Evolutionary conservation across 1,139 yeast species (phyloP).

Genomic region (Neolecta irregularis): DNA sequence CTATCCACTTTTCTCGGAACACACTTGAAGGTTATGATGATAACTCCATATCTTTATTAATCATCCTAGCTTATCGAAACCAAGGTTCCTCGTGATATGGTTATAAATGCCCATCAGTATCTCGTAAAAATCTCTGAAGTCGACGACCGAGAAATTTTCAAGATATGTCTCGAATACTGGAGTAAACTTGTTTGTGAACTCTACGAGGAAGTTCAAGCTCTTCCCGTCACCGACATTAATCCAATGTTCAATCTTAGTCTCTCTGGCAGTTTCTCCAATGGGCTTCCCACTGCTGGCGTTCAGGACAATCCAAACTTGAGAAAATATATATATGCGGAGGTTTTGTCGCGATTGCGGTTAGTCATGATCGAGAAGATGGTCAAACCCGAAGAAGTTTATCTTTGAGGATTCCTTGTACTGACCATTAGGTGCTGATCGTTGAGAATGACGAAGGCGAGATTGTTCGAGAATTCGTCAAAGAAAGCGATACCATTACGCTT

Average conservation of each 20-base stretch:
- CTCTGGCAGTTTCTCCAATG: slow-evolving; percentile 32
- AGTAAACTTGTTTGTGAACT: slow-evolving; percentile 61
- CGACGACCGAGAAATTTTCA: slow-evolving; percentile 90
- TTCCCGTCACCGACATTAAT: slow-evolving; percentile 55
- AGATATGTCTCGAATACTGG: slow-evolving; percentile 94
- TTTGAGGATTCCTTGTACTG: not conserved
- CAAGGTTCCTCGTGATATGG: slow-evolving; percentile 42
- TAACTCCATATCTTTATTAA: not conserved
- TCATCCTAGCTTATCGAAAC: slow-evolving; percentile 41
- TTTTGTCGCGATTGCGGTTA: slow-evolving; percentile 67
- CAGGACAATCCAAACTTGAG: slow-evolving; percentile 66
- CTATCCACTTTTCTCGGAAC: slow-evolving; percentile 68
- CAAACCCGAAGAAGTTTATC: slow-evolving; percentile 79
- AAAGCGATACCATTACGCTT: slow-evolving; percentile 87
- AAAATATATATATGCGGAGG: slow-evolving; percentile 61
- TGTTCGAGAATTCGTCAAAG: slow-evolving; percentile 92
- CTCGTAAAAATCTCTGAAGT: slow-evolving; percentile 73
- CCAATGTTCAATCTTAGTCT: slow-evolving; percentile 56
- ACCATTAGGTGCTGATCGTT: slow-evolving; percentile 40
- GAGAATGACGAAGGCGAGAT: slow-evolving; percentile 99
- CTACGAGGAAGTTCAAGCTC: slow-evolving; percentile 57
- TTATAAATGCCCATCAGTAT: slow-evolving; percentile 61
- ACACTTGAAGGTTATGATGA: slow-evolving; percentile 36
- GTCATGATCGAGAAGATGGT: slow-evolving; percentile 96
- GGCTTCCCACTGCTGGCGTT: slow-evolving; percentile 76